phyloP scores from a whole-genome alignment of 306 rosid genomes.

The Cucurbita ficifolia region DNA sequence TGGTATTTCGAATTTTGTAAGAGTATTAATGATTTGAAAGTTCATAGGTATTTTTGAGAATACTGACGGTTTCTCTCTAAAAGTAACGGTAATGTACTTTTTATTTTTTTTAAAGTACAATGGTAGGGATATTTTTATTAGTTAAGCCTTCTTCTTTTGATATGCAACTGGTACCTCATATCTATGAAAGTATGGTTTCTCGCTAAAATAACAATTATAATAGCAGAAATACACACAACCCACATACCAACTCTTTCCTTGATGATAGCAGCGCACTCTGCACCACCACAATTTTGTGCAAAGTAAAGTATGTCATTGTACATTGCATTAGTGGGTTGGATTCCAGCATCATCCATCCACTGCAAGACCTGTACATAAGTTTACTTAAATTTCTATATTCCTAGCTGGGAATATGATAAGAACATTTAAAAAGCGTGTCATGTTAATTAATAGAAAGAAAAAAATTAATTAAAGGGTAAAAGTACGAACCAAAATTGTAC shows the following conservation, averaged over 20 bases:
- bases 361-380: constrained; percentile 47
- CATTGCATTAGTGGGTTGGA: constrained; percentile 61
- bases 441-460: neutral
- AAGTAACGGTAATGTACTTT: too few species aligned
- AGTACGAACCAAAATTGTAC: neutral
- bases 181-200: neutral
- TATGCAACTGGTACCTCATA: too few species aligned
- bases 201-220: neutral
- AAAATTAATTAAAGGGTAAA: neutral
- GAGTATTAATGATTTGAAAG: too few species aligned
- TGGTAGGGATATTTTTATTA: too few species aligned
- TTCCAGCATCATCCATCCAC: constrained; percentile 87
- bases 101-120: too few species aligned
- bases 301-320: constrained; percentile 46
- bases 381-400: neutral
- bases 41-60: too few species aligned
- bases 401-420: neutral
- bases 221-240: neutral
- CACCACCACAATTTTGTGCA: constrained; percentile 52
- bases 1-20: too few species aligned
- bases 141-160: too few species aligned
- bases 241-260: constrained; percentile 62
- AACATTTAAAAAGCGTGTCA: neutral
- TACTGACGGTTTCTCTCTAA: too few species aligned
- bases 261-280: constrained; percentile 54